Conservation (phyloP, 345 rosid genomes). For the Corchorus capsularis region DNA sequence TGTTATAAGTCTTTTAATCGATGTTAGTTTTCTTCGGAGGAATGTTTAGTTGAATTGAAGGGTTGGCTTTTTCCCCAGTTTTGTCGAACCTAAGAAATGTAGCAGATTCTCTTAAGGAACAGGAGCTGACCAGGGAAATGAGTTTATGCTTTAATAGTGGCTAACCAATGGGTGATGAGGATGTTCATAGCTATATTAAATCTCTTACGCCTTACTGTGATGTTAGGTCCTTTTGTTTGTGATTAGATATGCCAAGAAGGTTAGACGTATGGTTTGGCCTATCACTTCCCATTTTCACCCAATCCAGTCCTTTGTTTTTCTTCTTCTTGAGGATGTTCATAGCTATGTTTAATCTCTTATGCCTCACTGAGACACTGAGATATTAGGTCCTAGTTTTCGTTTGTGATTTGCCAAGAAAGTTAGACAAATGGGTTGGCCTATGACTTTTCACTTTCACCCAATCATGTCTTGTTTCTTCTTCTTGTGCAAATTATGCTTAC, state of each 20-base stretch:
- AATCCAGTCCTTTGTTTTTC: too few species aligned
- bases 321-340: not conserved
- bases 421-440: not conserved
- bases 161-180: not conserved
- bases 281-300: not conserved
- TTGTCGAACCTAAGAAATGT: not conserved
- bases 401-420: not conserved
- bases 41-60: conserved; percentile 13
- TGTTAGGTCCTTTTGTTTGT: not conserved
- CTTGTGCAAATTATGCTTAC: not conserved
- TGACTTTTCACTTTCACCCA: not conserved
- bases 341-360: not conserved
- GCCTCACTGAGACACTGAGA: not conserved
- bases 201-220: not conserved
- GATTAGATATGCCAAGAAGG: not conserved
- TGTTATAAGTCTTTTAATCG: not conserved
- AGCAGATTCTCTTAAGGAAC: not conserved
- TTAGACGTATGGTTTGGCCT: not conserved
- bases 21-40: not conserved
- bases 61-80: not conserved
- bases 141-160: not conserved
- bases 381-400: not conserved
- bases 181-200: not conserved
- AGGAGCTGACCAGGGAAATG: not conserved
- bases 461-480: not conserved